These are phyloP conservation scores for Boechera retrofracta DNA, from an alignment of 345 rosid species.

Conservation along the genomic window DNA sequence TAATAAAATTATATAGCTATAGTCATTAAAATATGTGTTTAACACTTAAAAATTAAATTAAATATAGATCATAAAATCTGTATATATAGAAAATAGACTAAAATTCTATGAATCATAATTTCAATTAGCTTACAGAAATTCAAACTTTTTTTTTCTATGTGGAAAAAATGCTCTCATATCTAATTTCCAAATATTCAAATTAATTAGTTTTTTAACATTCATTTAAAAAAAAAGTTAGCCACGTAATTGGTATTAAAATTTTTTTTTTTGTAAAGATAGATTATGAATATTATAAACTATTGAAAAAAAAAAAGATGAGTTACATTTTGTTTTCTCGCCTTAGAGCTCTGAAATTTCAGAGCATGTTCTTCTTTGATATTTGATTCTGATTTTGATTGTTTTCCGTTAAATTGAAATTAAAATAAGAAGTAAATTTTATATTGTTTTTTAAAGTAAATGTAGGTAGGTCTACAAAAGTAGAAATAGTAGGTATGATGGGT, in stretches of 20 bases:
- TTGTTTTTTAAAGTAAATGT: background rate
- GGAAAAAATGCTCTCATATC: background rate
- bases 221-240: background rate
- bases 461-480: conserved; percentile 32
- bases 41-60: background rate
- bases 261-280: too few species aligned
- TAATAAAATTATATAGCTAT: background rate
- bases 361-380: background rate
- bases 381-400: background rate
- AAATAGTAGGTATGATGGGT: conserved; percentile 43
- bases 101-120: background rate
- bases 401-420: background rate
- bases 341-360: background rate
- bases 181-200: background rate
- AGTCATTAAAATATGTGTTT: background rate
- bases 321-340: background rate
- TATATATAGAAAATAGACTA: background rate
- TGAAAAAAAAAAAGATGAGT: too few species aligned
- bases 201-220: background rate
- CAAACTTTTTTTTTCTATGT: background rate
- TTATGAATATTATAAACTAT: too few species aligned
- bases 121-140: background rate
- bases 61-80: background rate
- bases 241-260: background rate
- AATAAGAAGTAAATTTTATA: background rate